A percentile compares a stretch with the other conserved stretches of the same genome.
These are phyloP conservation scores for Pseudocercospora fijiensis DNA, from an alignment of 2,329 filamentous ascomycete species.

Conservation along the genomic window DNA sequence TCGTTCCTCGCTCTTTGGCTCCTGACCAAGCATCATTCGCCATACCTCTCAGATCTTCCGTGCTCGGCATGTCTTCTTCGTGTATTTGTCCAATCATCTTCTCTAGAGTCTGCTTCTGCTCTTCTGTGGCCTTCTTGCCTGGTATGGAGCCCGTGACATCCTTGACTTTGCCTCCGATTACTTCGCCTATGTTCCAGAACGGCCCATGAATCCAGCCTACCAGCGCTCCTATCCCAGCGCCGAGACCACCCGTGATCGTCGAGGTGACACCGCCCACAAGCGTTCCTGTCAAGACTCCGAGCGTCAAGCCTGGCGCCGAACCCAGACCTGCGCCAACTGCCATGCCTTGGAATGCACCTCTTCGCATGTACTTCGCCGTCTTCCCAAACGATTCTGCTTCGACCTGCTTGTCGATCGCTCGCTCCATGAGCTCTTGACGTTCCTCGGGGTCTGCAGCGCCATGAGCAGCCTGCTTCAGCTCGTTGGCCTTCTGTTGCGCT, in stretches of 20 bases:
- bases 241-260: constrained; percentile 32
- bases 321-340: constrained; percentile 35
- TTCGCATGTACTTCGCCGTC: constrained; percentile 35
- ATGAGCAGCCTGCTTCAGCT: constrained; percentile 33
- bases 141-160: constrained; percentile 34
- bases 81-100: constrained; percentile 36
- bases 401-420: constrained; percentile 34
- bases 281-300: constrained; percentile 36
- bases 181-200: constrained; percentile 33
- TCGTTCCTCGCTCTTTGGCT: constrained; percentile 15
- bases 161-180: constrained; percentile 28
- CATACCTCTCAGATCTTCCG: constrained; percentile 22
- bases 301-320: constrained; percentile 28
- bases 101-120: constrained; percentile 36
- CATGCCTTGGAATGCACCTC: constrained; percentile 36
- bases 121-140: constrained; percentile 33
- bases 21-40: constrained; percentile 15
- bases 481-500: constrained; percentile 30
- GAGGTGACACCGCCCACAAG: constrained; percentile 34
- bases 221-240: constrained; percentile 28
- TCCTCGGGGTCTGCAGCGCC: constrained; percentile 36
- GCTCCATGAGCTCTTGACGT: constrained; percentile 36
- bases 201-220: constrained; percentile 33
- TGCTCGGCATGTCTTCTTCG: constrained; percentile 31
- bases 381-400: constrained; percentile 37